Conservation (phyloP, 2,329 filamentous ascomycete genomes). For the Exophiala lecanii-corni region DNA sequence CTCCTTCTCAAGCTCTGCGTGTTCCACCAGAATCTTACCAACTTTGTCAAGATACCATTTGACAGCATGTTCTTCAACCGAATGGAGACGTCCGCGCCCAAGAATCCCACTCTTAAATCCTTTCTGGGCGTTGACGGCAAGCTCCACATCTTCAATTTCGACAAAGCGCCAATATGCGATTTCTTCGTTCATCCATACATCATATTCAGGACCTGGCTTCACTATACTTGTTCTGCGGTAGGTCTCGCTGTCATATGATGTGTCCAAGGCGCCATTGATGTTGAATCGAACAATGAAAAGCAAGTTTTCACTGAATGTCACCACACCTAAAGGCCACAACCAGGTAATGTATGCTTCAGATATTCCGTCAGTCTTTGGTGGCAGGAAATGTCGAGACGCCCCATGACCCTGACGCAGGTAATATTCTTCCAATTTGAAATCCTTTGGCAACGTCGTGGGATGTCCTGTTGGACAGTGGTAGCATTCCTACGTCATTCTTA, state of each 20-base stretch:
- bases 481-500: constrained; percentile 13
- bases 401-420: constrained; percentile 20
- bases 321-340: constrained; percentile 19
- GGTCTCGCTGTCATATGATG: constrained; percentile 23
- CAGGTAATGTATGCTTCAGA: constrained; percentile 23
- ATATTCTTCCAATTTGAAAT: constrained; percentile 20
- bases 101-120: constrained; percentile 21
- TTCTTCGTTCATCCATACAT: constrained; percentile 23
- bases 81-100: constrained; percentile 17
- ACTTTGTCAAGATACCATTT: constrained; percentile 25
- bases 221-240: constrained; percentile 20
- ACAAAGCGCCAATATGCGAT: constrained; percentile 23
- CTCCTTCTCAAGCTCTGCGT: constrained; percentile 20
- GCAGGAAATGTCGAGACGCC: constrained; percentile 22
- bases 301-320: constrained; percentile 23
- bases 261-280: constrained; percentile 18
- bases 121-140: constrained; percentile 22
- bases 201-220: constrained; percentile 19
- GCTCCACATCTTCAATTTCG: constrained; percentile 20
- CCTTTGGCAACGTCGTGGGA: constrained; percentile 22
- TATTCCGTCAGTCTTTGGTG: constrained; percentile 19
- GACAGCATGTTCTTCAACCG: constrained; percentile 21
- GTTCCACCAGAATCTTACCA: constrained; percentile 9
- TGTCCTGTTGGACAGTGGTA: constrained; percentile 23
- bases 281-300: constrained; percentile 24